Conservation (phyloP, 2,329 filamentous ascomycete genomes). For the Trichoderma guizhouense region DNA sequence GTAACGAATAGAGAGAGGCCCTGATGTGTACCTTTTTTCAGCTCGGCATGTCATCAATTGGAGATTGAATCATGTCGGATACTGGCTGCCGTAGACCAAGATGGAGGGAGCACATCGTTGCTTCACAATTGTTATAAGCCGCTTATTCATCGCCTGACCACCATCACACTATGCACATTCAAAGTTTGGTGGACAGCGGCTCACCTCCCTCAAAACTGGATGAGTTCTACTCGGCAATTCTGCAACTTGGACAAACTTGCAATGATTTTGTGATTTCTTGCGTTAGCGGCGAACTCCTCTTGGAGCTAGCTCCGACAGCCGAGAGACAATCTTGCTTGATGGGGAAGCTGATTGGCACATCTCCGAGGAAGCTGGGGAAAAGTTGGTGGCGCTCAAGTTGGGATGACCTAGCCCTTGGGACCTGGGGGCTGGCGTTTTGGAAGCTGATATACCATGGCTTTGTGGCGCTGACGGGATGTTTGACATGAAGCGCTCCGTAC, state of each 20-base stretch:
- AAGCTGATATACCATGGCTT: background rate
- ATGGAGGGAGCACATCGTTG: background rate
- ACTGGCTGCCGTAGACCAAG: background rate
- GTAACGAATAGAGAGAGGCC: too few relatives aligned
- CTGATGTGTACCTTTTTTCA: background rate
- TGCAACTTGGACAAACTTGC: background rate
- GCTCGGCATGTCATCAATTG: background rate
- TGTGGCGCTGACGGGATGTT: slow-evolving; percentile 2
- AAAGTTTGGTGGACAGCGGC: background rate
- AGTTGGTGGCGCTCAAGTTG: slow-evolving; percentile 2
- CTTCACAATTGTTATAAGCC: background rate
- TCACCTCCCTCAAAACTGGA: background rate
- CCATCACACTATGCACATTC: background rate
- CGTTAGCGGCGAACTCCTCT: slow-evolving; percentile 7
- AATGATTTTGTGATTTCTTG: background rate
- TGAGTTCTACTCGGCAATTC: background rate
- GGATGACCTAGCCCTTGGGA: background rate
- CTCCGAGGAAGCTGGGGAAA: slow-evolving; percentile 12
- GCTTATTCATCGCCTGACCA: background rate
- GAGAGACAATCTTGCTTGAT: background rate
- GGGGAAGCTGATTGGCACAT: slow-evolving; percentile 8
- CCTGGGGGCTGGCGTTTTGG: background rate
- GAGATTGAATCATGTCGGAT: background rate
- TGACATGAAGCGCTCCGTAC: background rate
- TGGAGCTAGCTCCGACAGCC: background rate